Base-by-base conservation (phyloP, 2,329 filamentous ascomycete genomes). In the Torrubiella hemipterigena region DNA sequence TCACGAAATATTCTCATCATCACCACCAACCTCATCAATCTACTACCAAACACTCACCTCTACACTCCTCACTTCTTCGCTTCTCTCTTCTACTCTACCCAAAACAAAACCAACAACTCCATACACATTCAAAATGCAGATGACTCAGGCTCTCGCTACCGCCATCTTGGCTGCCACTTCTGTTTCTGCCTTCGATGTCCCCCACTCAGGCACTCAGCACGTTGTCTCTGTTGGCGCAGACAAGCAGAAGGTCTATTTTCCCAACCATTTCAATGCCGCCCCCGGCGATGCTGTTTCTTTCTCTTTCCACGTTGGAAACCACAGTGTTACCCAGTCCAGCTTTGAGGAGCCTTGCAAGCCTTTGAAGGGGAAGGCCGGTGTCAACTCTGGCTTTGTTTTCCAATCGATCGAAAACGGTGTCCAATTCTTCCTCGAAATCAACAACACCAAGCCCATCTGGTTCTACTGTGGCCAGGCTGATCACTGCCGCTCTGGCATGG, bases 251-350 rank as follows among this genome's bases (percentile, higher is more conserved):
- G n/a, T n/a, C n/a, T n/a, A n/a, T n/a, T n/a, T n/a, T n/a, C n/a
- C n/a, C n/a, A n/a, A n/a, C n/a, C n/a, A n/a, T n/a, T n/a, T n/a
- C n/a, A n/a, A n/a, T n/a, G n/a, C n/a, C n/a, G n/a, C n/a, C n/a
- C n/a, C n/a, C n/a, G n/a, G n/a, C n/a, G n/a, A n/a, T n/a, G n/a
- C n/a, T n/a, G n/a, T n/a, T n/a, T n/a, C n/a, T n/a, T 74, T 63
- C 55, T 62, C 67, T 44, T 73, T 65, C 56, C 61, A 60, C 38
- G 59, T 67, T 7, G 45, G 41, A 35, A 68, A 65, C 51, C 69
- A 72, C 58, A 60, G 59, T 13, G 53, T 73, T 25, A 56, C 43
- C 2, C 51, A 62, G 45, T 59, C 58, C 22, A 52, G 45, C 44
- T 65, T 65, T 37, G 54, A 38, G 31, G 40, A 52, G 27, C 61